A percentile compares a stretch with the other conserved stretches of the same genome.
These are phyloP conservation scores for Crepidotus variabilis DNA, from an alignment of 768 basidiomycete species.

Conservation along the genomic window DNA sequence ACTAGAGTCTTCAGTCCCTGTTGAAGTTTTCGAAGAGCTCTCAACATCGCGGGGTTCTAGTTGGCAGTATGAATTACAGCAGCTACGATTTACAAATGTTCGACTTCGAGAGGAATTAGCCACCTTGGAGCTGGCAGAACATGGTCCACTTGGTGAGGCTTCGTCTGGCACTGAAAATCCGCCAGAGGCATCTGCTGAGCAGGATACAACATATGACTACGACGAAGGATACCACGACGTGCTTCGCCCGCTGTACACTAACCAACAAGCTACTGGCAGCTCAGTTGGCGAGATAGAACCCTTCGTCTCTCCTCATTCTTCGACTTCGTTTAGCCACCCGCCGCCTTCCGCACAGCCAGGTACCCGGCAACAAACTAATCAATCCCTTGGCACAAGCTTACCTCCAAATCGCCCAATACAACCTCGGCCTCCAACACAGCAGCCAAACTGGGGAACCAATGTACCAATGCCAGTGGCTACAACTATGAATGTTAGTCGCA, in stretches of 20 bases:
- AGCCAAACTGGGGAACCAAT: not conserved
- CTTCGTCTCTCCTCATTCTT: no score
- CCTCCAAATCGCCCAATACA: not conserved
- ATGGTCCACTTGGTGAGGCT: not conserved
- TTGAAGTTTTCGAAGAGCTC: slow-evolving; percentile 69
- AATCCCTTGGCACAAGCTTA: not conserved
- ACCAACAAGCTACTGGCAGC: no score
- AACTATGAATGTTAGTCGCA: not conserved
- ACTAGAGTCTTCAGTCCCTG: not conserved
- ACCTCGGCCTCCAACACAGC: not conserved
- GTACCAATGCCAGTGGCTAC: not conserved
- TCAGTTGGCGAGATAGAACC: no score
- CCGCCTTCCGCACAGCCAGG: no score
- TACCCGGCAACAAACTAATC: not conserved
- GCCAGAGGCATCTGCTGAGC: not conserved
- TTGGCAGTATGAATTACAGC: slow-evolving; percentile 93
- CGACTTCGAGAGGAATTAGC: slow-evolving; percentile 17
- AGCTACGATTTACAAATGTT: slow-evolving; percentile 52
- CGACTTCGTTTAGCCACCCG: no score
- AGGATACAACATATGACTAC: no score
- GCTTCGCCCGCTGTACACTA: no score
- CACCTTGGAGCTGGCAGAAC: slow-evolving; percentile 10
- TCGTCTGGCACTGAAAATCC: not conserved
- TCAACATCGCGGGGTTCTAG: slow-evolving; percentile 65
- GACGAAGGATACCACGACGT: no score